Evolutionary conservation across 371 early-diverging fungal genomes (phyloP).

Genomic region (Phascolomyces articulosus): DNA sequence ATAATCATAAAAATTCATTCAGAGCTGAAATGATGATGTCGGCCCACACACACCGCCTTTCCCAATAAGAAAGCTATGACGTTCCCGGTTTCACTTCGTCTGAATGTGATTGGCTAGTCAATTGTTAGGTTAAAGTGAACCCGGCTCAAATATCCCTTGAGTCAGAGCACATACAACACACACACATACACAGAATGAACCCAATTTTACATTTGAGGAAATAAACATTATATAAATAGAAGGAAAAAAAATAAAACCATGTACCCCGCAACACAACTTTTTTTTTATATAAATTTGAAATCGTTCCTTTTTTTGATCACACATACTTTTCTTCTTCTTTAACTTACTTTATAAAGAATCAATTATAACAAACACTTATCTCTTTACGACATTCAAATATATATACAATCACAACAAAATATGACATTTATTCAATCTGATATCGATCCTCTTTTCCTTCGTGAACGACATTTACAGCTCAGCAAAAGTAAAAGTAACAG

Average conservation of each 20-base stretch:
- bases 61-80: not conserved
- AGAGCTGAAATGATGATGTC: slow-evolving; percentile 23
- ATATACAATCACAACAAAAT: not conserved
- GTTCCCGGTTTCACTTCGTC: not conserved
- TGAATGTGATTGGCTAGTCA: not conserved
- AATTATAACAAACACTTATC: not conserved
- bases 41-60: not conserved
- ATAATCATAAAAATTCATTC: no score
- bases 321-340: not conserved
- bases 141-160: not conserved
- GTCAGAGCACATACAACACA: not conserved
- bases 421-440: slow-evolving; percentile 25
- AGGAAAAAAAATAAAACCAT: not conserved
- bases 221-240: not conserved
- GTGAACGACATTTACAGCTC: slow-evolving; percentile 16
- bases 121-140: not conserved
- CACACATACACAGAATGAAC: not conserved
- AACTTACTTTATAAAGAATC: not conserved
- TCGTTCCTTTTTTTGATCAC: not conserved
- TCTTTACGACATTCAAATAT: no score
- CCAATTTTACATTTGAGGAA: not conserved
- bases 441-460: slow-evolving; percentile 21
- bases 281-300: not conserved
- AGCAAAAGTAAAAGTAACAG: slow-evolving; percentile 12
- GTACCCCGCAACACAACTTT: not conserved